Base-by-base conservation (phyloP, 306 rosid genomes). In the Lathyrus oleraceus region DNA sequence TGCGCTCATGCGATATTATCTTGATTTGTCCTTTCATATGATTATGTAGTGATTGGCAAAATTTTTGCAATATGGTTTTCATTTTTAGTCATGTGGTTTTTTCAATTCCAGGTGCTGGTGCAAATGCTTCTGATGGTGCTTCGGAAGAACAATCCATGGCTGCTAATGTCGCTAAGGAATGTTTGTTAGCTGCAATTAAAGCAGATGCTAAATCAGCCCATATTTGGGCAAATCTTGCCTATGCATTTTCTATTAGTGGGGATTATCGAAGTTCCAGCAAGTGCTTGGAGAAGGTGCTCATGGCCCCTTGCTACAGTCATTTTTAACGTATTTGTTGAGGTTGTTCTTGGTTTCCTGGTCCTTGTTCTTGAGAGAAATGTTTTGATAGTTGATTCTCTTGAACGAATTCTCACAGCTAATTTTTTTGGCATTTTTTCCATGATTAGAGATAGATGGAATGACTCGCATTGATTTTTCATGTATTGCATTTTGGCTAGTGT, bases 261-360 rank as follows among this genome's bases (percentile, higher is more conserved):
- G 97, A 94, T 85, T 88, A 88, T 78, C 85, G 92, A 81, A 90
- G 90, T 85, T 88, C 96, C 79, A 75, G 89, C 88, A 90, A 90
- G 82, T 90, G 97, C 85, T 84, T 90, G 83, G 97, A 90, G 92
- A 90, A 90, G 98, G 98, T 93, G 89, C 88, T 81, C 51, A 79
- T 74, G 85, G 85, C 77, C 83, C 67, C 81, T 77, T 84, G 85
- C 75, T 81, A 69, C 69, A 69, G 48, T 86, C 79, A 78, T 85
- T 81, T 81, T 70, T 83, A 43, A 69, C 51, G 43, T 81, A 74
- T 86, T 77, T 79, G 27, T 76, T 85, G 83, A 70, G 83, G 71
- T 72, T 74, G 84, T 87, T 63, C 47, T 76, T 89, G 90, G 75
- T 73, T 71, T 87, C 76, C 69, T 66, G 77, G 73, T 74, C 77